Evolutionary conservation across 768 basidiomycete genomes (phyloP).

Genomic region (Podaxis sp.): DNA sequence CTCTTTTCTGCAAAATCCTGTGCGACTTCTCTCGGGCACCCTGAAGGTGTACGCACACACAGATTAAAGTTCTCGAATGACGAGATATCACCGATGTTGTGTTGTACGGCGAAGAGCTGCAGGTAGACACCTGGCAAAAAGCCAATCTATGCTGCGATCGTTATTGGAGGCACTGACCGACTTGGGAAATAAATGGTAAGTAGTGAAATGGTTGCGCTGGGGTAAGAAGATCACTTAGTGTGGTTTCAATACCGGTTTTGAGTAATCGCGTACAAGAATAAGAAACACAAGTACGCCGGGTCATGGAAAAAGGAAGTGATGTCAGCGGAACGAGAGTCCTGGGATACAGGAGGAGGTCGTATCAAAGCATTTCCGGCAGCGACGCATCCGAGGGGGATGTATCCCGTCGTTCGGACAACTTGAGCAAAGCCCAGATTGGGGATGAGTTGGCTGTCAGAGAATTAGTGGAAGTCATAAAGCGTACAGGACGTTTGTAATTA

Average conservation of each 20-base stretch:
- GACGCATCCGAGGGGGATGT: constrained; percentile 15
- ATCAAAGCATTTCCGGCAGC: constrained; percentile 5
- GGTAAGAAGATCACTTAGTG: neutral
- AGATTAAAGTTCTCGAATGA: constrained; percentile 34
- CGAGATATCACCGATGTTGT: constrained; percentile 41
- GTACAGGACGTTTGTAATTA: neutral
- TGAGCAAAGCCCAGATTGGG: constrained; percentile 11
- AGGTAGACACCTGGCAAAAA: neutral
- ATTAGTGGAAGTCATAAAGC: neutral
- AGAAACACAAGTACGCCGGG: constrained; percentile 8
- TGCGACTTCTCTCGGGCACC: neutral
- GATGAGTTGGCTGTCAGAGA: constrained; percentile 10
- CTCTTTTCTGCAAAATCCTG: constrained; percentile 36
- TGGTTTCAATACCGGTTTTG: neutral
- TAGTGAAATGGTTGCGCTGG: constrained; percentile 9
- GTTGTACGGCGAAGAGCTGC: constrained; percentile 5
- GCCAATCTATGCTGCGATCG: neutral
- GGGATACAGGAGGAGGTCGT: constrained; percentile 8
- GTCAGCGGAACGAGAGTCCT: neutral
- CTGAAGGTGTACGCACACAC: constrained; percentile 20
- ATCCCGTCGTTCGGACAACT: constrained; percentile 11
- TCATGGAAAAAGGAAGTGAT: constrained; percentile 12
- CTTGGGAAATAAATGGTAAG: constrained; percentile 8
- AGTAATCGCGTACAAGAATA: neutral
- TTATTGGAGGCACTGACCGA: neutral